A percentile compares a stretch with the other conserved stretches of the same genome.
Evolutionary conservation across 177 flowering plant species (phyloP).

Genomic region (Vitis hybrid): DNA sequence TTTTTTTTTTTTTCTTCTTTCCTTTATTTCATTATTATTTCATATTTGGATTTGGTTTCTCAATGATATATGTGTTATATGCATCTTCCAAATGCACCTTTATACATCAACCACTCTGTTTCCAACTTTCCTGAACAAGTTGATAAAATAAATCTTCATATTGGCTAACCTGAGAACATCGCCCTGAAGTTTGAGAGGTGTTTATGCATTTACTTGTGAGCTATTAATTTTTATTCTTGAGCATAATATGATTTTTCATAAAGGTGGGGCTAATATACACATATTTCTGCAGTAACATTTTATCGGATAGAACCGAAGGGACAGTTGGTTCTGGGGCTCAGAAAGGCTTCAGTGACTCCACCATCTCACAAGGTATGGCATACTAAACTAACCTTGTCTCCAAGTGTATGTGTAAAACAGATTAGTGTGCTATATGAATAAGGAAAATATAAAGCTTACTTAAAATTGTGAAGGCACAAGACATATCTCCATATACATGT

Average conservation of each 20-base stretch:
- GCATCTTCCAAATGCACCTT: background rate
- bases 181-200: background rate
- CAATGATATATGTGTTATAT: background rate
- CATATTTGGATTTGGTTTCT: background rate
- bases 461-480: background rate
- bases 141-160: background rate
- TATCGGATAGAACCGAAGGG: constrained; percentile 26
- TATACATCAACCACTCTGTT: background rate
- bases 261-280: background rate
- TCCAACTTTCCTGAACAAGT: background rate
- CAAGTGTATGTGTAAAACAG: background rate
- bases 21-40: background rate
- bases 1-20: background rate
- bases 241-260: background rate
- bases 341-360: constrained; percentile 11
- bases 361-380: constrained; percentile 7
- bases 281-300: constrained; percentile 26
- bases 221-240: background rate
- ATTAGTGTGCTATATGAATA: background rate
- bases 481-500: too few relatives aligned
- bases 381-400: background rate
- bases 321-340: constrained; percentile 23
- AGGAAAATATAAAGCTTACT: background rate
- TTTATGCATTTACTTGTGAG: background rate
- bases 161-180: background rate